Evolutionary conservation across 345 rosid genomes (phyloP).

Genomic region (Hibiscus mutabilis): DNA sequence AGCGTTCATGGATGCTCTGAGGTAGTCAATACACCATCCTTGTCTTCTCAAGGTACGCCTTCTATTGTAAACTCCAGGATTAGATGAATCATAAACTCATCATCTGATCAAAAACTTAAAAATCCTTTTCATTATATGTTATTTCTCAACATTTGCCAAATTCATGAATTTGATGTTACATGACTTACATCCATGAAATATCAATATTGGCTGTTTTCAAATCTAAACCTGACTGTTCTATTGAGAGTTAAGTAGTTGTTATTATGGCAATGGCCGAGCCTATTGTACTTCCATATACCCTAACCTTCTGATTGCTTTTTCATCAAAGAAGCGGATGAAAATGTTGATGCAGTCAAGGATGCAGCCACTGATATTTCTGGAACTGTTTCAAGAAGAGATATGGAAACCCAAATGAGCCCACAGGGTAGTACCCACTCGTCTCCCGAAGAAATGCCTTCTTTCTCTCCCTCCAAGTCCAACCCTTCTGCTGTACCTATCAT

Average conservation of each 20-base stretch:
- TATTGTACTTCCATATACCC: background rate
- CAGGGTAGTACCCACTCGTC: constrained; percentile 57
- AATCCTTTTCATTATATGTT: background rate
- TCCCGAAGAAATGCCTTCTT: constrained; percentile 43
- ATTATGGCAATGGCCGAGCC: background rate
- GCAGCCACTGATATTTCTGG: constrained; percentile 46
- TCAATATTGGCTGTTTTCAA: background rate
- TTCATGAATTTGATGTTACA: background rate
- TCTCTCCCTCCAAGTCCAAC: constrained; percentile 43
- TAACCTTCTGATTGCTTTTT: constrained; percentile 10
- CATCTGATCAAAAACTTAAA: background rate
- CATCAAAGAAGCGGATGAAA: constrained; percentile 42
- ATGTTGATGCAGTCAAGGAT: constrained; percentile 40
- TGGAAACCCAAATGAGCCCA: constrained; percentile 98
- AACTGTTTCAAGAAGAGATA: constrained; percentile 82
- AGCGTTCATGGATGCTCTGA: constrained; percentile 91
- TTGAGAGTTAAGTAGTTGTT: background rate
- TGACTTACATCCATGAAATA: background rate
- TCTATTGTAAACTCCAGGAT: background rate
- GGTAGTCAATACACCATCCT: constrained; percentile 27
- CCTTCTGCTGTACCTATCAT: constrained; percentile 40
- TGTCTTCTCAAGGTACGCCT: constrained; percentile 43
- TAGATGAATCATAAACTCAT: background rate
- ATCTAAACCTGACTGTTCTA: background rate
- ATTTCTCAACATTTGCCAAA: background rate